A percentile compares a stretch with the other conserved stretches of the same genome.
phyloP scores from a whole-genome alignment of 1,284 basidiomycete genomes.

The Microbotryum silenes-acaulis region DNA sequence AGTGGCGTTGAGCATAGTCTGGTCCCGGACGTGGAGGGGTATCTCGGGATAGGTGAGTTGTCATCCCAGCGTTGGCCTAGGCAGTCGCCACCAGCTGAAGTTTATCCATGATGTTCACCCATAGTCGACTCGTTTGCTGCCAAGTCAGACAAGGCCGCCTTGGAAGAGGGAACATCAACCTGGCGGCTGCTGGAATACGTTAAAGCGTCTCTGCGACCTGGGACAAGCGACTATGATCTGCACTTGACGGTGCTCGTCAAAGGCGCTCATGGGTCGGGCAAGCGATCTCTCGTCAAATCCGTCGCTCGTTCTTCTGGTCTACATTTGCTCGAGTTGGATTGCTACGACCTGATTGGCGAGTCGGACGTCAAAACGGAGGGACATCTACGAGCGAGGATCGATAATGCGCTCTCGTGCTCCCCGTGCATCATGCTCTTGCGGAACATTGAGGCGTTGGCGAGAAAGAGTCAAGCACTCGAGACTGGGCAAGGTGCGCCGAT shows the following conservation, averaged over 20 bases:
- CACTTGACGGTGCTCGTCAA: slow-evolving; percentile 62
- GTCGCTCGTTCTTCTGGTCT: slow-evolving; percentile 62
- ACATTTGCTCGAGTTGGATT: slow-evolving; percentile 66
- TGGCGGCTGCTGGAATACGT: slow-evolving; percentile 32
- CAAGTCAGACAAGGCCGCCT: background rate
- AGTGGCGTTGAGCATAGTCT: slow-evolving; percentile 64
- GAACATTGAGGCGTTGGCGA: slow-evolving; percentile 73
- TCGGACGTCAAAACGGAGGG: slow-evolving; percentile 71
- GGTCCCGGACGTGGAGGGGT: slow-evolving; percentile 55
- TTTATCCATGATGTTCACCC: background rate
- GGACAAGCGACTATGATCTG: slow-evolving; percentile 55
- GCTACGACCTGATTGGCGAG: slow-evolving; percentile 71
- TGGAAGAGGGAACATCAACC: slow-evolving; percentile 8
- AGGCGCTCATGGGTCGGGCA: slow-evolving; percentile 66
- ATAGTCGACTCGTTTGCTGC: background rate
- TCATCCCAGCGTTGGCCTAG: background rate
- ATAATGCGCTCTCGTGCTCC: slow-evolving; percentile 68
- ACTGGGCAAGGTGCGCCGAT: slow-evolving; percentile 55
- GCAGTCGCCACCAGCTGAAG: background rate
- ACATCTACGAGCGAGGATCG: slow-evolving; percentile 62
- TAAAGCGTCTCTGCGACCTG: slow-evolving; percentile 52
- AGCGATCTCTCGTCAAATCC: slow-evolving; percentile 50
- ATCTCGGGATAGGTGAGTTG: slow-evolving; percentile 46
- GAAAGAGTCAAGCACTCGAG: slow-evolving; percentile 59
- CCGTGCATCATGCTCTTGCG: slow-evolving; percentile 79